phyloP scores from a whole-genome alignment of 768 basidiomycete genomes.

The Neoboletus brunneissimus region DNA sequence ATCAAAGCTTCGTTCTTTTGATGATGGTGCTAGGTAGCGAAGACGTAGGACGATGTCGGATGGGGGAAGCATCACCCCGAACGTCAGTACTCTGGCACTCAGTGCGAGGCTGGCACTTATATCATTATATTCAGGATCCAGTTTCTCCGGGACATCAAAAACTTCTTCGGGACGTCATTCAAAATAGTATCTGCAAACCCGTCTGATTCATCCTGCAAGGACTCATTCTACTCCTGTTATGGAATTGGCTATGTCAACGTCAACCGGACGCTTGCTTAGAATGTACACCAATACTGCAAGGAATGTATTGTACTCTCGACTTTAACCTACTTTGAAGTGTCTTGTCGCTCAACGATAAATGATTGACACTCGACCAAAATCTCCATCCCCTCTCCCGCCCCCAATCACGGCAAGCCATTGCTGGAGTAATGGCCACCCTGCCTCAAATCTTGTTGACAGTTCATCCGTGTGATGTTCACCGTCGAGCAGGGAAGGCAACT shows the following conservation, averaged over 20 bases:
- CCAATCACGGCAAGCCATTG: conserved; percentile 65
- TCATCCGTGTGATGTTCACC: conserved; percentile 94
- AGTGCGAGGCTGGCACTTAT: conserved; percentile 1
- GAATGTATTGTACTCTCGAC: background rate
- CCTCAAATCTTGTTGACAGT: conserved; percentile 76
- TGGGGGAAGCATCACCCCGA: conserved; percentile 78
- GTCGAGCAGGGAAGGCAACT: conserved; percentile 63
- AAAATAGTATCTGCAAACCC: conserved; percentile 72
- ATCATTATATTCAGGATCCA: conserved; percentile 62
- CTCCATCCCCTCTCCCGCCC: conserved; percentile 57
- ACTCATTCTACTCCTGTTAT: conserved; percentile 84
- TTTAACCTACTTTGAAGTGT: background rate
- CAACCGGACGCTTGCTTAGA: conserved; percentile 69
- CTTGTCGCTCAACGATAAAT: conserved; percentile 60
- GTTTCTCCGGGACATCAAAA: conserved; percentile 78
- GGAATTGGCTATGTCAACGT: conserved; percentile 91
- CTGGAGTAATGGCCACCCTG: conserved; percentile 80
- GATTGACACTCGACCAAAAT: conserved; percentile 73
- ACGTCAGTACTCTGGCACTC: conserved; percentile 54
- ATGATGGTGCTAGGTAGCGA: conserved; percentile 97
- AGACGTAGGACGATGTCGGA: conserved; percentile 87
- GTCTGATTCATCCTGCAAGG: conserved; percentile 47
- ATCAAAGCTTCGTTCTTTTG: conserved; percentile 81
- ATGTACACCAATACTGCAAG: conserved; percentile 1
- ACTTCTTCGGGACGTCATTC: conserved; percentile 89